phyloP scores from a whole-genome alignment of 176 grass and related monocot species.

The Carex cristatella region DNA sequence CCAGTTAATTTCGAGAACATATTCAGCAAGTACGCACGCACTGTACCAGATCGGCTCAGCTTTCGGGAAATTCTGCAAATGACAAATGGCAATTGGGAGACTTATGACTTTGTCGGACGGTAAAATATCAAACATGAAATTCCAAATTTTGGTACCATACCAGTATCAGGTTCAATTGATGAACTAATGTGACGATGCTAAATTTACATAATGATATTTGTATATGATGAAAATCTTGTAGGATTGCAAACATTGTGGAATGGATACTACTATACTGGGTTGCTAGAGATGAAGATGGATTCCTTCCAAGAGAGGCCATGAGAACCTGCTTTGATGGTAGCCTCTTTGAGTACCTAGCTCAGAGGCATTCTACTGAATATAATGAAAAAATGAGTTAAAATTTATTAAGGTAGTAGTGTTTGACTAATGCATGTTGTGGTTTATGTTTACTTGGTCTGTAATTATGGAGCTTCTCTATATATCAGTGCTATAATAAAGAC shows the following conservation, averaged over 20 bases:
- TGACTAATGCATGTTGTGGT: not conserved
- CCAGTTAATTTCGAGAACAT: constrained; percentile 87
- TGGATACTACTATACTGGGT: constrained; percentile 30
- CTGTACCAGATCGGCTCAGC: constrained; percentile 46
- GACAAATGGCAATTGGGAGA: constrained; percentile 42
- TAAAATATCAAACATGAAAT: constrained; percentile 3
- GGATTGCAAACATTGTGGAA: constrained; percentile 27
- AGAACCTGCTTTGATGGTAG: constrained; percentile 43
- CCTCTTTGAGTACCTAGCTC: constrained; percentile 43
- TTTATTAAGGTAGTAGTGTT: not conserved
- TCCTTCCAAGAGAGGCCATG: constrained; percentile 41
- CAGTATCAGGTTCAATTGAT: not conserved
- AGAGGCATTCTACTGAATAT: not conserved
- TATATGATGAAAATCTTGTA: constrained; percentile 4
- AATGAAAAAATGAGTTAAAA: constrained; percentile 19
- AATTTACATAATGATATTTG: not conserved
- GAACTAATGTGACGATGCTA: not conserved
- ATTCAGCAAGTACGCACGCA: constrained; percentile 74
- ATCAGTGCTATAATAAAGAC: not conserved
- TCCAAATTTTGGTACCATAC: not conserved
- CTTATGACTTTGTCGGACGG: constrained; percentile 52
- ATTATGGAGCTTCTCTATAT: not conserved
- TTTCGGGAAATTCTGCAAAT: constrained; percentile 57
- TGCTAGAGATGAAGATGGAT: constrained; percentile 33
- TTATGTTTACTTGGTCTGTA: not conserved